Evolutionary conservation across 2,329 filamentous ascomycete species (phyloP).

Genomic region (Fusarium anguioides): DNA sequence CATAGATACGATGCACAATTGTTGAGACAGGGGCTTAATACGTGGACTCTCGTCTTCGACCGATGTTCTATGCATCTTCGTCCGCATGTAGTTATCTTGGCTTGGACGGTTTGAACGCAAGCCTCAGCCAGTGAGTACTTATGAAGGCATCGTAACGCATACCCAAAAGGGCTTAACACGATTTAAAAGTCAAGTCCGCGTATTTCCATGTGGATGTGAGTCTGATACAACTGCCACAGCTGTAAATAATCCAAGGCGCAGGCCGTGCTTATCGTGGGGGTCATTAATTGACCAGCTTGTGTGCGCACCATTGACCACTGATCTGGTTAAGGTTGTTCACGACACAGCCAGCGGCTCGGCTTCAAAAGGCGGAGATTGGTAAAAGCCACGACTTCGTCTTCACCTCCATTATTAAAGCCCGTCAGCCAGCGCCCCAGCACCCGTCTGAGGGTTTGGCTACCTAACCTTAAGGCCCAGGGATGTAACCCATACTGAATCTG

Average conservation of each 20-base stretch:
- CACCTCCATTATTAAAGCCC: constrained; percentile 3
- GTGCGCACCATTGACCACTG: constrained; percentile 31
- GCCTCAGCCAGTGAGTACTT: background rate
- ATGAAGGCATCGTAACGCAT: constrained; percentile 5
- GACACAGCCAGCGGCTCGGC: constrained; percentile 30
- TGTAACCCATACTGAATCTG: constrained; percentile 11
- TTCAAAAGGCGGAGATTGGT: constrained; percentile 35
- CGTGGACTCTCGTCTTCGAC: constrained; percentile 12
- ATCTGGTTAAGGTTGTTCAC: constrained; percentile 39
- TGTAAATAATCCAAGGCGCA: constrained; percentile 16
- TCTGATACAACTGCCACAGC: background rate
- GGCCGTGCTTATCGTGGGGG: constrained; percentile 10
- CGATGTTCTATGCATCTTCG: constrained; percentile 11
- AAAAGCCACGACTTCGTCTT: background rate
- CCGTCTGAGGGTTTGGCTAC: background rate
- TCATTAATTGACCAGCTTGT: constrained; percentile 6
- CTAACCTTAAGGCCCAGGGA: constrained; percentile 1
- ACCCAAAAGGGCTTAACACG: constrained; percentile 15
- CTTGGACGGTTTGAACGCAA: constrained; percentile 5
- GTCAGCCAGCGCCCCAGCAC: constrained; percentile 18
- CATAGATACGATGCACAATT: constrained; percentile 13
- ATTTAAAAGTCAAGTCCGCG: constrained; percentile 13
- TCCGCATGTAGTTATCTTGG: background rate
- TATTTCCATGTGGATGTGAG: constrained; percentile 3
- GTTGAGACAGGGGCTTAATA: constrained; percentile 12